These are phyloP conservation scores for Jaminaea rosea DNA, from an alignment of 1,284 basidiomycete genomes.

Conservation along the genomic window DNA sequence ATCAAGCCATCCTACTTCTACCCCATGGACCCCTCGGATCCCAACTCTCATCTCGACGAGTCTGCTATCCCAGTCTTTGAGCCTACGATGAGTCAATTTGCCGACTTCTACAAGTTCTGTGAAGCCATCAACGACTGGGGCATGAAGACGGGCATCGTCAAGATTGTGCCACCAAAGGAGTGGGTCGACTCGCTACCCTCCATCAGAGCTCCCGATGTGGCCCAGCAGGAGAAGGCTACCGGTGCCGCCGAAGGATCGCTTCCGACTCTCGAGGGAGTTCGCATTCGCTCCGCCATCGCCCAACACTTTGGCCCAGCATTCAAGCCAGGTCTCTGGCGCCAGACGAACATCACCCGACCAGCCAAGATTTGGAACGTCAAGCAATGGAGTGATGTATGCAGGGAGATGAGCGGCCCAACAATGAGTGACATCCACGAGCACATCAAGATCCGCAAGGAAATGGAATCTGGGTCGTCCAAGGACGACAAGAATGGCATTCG, in stretches of 20 bases:
- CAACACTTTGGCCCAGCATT: constrained; percentile 41
- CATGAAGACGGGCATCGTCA: constrained; percentile 44
- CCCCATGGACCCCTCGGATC: constrained; percentile 11
- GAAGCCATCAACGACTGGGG: constrained; percentile 42
- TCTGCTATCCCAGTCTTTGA: constrained; percentile 42
- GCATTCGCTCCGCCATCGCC: constrained; percentile 41
- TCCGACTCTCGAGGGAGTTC: constrained; percentile 13
- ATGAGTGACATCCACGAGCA: constrained; percentile 39
- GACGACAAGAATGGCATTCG: constrained; percentile 29
- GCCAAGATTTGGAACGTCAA: constrained; percentile 40
- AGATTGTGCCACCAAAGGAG: constrained; percentile 39
- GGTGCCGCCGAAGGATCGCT: not conserved
- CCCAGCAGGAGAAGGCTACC: constrained; percentile 1
- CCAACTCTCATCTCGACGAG: constrained; percentile 7
- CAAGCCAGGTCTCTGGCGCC: constrained; percentile 36
- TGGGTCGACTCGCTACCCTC: constrained; percentile 37
- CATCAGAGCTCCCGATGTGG: constrained; percentile 11
- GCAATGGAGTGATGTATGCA: constrained; percentile 41
- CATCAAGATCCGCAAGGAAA: constrained; percentile 20
- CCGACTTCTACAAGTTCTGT: constrained; percentile 42
- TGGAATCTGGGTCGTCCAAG: constrained; percentile 16
- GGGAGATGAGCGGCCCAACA: constrained; percentile 35
- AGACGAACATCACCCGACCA: constrained; percentile 40
- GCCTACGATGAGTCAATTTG: constrained; percentile 43
- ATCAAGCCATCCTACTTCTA: constrained; percentile 40